Conservation (phyloP, 1,139 yeast genomes). For the Groenewaldozyma auringiensis region DNA sequence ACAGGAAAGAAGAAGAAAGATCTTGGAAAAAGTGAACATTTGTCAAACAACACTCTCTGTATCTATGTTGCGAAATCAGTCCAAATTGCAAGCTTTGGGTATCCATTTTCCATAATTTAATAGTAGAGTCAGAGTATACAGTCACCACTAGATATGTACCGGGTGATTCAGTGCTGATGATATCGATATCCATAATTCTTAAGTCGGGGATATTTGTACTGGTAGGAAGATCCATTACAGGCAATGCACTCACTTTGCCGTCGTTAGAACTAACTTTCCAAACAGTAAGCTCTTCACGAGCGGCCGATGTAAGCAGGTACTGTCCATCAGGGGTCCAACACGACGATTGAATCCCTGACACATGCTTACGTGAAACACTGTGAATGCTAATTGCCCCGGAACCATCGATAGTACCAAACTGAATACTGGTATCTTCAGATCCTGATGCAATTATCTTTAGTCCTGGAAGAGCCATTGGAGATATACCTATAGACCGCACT, state of each 20-base stretch:
- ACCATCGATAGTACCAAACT: conserved; percentile 42
- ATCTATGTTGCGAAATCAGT: conserved; percentile 42
- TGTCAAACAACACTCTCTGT: conserved; percentile 70
- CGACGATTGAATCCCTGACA: conserved; percentile 77
- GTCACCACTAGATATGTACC: conserved; percentile 50
- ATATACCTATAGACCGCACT: conserved; percentile 32
- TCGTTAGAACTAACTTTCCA: conserved; percentile 49
- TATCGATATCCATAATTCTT: conserved; percentile 71
- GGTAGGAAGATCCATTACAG: conserved; percentile 29
- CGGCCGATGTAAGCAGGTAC: conserved; percentile 65
- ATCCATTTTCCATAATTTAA: conserved; percentile 57
- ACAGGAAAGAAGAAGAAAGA: conserved; percentile 22
- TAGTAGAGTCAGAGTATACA: conserved; percentile 77
- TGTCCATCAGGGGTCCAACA: conserved; percentile 47
- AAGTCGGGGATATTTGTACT: conserved; percentile 62
- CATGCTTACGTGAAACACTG: conserved; percentile 67
- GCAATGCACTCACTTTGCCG: conserved; percentile 19
- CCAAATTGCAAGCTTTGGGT: conserved; percentile 39
- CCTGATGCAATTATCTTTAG: conserved; percentile 50
- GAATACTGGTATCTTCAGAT: conserved; percentile 80
- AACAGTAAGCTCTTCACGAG: conserved; percentile 77
- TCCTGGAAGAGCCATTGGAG: conserved; percentile 21
- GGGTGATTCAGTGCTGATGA: conserved; percentile 27
- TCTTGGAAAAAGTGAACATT: conserved; percentile 45
- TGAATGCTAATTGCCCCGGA: conserved; percentile 31